These are phyloP conservation scores for Mycena metata DNA, from an alignment of 768 basidiomycete genomes.

Conservation along the genomic window DNA sequence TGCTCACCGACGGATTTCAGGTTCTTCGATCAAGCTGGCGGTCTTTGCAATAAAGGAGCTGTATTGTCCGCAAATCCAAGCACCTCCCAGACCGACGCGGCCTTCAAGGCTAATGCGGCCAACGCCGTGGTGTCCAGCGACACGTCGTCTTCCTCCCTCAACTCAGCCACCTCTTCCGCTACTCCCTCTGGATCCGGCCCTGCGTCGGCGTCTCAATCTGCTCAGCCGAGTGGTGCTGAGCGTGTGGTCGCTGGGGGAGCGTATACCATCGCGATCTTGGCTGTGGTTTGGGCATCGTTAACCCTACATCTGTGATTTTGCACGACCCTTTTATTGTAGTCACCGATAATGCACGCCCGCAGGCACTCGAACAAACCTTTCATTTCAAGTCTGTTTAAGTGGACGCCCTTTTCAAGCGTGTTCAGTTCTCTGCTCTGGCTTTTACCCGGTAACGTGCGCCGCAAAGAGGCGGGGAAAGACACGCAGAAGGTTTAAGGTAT, in stretches of 20 bases:
- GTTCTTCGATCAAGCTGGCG: constrained; percentile 58
- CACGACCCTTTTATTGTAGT: too few species aligned
- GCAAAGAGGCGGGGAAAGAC: too few species aligned
- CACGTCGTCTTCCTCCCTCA: constrained; percentile 24
- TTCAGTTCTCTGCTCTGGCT: too few species aligned
- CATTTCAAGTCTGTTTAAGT: too few species aligned
- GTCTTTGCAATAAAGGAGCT: constrained; percentile 53
- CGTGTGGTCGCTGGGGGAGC: constrained; percentile 10
- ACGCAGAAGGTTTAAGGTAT: too few species aligned
- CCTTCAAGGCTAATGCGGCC: constrained; percentile 55
- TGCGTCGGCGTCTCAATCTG: constrained; percentile 2
- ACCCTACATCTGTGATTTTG: not conserved
- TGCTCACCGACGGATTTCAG: constrained; percentile 32
- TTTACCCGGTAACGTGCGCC: too few species aligned
- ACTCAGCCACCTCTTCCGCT: constrained; percentile 14
- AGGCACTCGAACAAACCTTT: too few species aligned
- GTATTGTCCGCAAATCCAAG: constrained; percentile 56
- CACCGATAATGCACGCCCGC: too few species aligned
- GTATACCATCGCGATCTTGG: not conserved
- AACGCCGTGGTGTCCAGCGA: constrained; percentile 42
- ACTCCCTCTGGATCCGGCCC: not conserved
- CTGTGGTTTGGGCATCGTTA: constrained; percentile 1
- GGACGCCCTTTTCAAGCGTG: too few species aligned
- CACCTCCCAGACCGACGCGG: constrained; percentile 47
- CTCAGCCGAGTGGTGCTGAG: constrained; percentile 2